Evolutionary conservation across 108 stramenopile species (phyloP).

Genomic region (Skeletonema tropicum): DNA sequence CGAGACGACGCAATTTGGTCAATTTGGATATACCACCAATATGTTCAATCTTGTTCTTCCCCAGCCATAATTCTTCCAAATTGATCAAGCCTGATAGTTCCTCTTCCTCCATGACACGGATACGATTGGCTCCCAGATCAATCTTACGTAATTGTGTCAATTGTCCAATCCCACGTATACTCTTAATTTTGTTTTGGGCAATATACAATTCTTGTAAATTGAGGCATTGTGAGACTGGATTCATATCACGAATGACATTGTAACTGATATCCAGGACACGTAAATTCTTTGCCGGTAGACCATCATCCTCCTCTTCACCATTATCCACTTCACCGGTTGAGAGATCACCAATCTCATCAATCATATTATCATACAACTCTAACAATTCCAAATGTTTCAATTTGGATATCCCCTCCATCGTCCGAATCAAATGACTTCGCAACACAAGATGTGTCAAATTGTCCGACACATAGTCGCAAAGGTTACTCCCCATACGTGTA

Average conservation of each 20-base stretch:
- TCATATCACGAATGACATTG: constrained; percentile 92
- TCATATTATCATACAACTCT: constrained; percentile 96
- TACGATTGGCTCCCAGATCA: constrained; percentile 95
- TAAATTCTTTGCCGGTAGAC: constrained; percentile 56
- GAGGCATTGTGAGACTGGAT: constrained; percentile 64
- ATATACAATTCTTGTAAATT: constrained; percentile 85
- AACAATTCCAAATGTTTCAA: constrained; percentile 73
- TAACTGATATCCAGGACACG: constrained; percentile 87
- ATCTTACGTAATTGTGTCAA: constrained; percentile 82
- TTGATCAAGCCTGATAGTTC: constrained; percentile 74
- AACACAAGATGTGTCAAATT: constrained; percentile 66
- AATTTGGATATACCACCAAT: constrained; percentile 80
- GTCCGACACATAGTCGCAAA: constrained; percentile 40
- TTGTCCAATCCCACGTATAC: constrained; percentile 80
- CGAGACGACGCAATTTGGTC: constrained; percentile 80
- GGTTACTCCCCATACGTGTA: constrained; percentile 70
- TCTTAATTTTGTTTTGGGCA: constrained; percentile 97
- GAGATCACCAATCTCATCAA: constrained; percentile 54
- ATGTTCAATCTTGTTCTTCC: constrained; percentile 90
- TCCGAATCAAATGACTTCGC: constrained; percentile 75
- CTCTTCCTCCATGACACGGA: constrained; percentile 79
- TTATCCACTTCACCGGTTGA: constrained; percentile 44
- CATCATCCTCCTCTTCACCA: constrained; percentile 51
- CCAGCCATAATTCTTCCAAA: constrained; percentile 88
- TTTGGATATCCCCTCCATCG: constrained; percentile 75